phyloP scores from a whole-genome alignment of 2,329 filamentous ascomycete genomes.

The Byssochlamys sp. region DNA sequence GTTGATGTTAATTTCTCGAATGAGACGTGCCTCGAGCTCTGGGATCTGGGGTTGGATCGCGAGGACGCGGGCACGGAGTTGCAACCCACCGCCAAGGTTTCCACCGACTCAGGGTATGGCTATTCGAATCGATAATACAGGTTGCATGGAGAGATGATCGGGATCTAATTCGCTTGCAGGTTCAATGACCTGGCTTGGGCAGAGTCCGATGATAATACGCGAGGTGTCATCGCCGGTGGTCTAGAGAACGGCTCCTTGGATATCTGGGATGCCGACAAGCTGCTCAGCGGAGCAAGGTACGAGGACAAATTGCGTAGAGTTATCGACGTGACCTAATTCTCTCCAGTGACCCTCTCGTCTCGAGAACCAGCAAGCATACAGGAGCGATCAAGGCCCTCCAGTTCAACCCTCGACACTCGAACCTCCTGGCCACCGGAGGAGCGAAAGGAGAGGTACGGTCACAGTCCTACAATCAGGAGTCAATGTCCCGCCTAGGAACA shows the following conservation, averaged over 20 bases:
- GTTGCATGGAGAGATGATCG: conserved; percentile 9
- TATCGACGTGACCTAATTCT: conserved; percentile 4
- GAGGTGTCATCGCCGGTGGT: conserved; percentile 86
- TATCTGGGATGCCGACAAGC: conserved; percentile 78
- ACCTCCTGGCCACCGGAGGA: conserved; percentile 84
- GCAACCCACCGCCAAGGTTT: conserved; percentile 72
- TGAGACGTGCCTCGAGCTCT: conserved; percentile 90
- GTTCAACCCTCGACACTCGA: conserved; percentile 87
- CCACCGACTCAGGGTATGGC: conserved; percentile 74
- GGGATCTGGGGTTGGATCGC: conserved; percentile 80
- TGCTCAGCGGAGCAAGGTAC: conserved; percentile 45
- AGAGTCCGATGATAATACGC: conserved; percentile 64
- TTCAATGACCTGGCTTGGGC: conserved; percentile 98
- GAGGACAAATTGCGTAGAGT: conserved; percentile 6
- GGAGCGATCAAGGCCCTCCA: conserved; percentile 89
- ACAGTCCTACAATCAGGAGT: neutral
- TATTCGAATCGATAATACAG: neutral
- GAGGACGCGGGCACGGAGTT: conserved; percentile 69
- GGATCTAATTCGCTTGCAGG: conserved; percentile 40
- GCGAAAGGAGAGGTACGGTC: conserved; percentile 67
- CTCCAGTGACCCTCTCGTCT: conserved; percentile 64
- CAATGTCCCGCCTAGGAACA: neutral
- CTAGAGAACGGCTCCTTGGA: conserved; percentile 89
- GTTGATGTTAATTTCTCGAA: conserved; percentile 96
- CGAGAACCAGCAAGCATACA: conserved; percentile 77